Evolutionary conservation across 257 asterid genomes (phyloP), one percentile per base, ranked within the genome.

Genomic region (Salvia rosmarinus): DNA sequence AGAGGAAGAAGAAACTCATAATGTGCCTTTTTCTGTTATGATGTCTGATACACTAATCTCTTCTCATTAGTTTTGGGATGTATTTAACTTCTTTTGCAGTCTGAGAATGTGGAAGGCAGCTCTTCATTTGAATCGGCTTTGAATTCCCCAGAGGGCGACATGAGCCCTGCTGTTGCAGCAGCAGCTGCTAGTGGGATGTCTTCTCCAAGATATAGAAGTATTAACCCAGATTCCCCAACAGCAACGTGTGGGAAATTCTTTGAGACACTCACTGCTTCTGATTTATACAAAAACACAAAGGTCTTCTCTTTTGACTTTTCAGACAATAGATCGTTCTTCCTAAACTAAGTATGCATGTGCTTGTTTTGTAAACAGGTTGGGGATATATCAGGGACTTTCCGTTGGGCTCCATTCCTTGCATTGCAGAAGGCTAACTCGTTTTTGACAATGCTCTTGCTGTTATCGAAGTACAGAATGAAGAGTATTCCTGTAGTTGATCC

Each of bases 391-490:
- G 99, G 98, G 74, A 85, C 94, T 39, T 95, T 95, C 67, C 97
- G 99, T 34, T 95, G 98, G 99, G 99, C 99, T 37, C 99, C 99
- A 1, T 95, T 91, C 82, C 96, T 91, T 4, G 99, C 99, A 1
- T 74, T 95, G 86, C 99, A 95, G 85, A 86, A 84, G 40, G 76
- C 96, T 0, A 95, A 95, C 90, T 95, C 99, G 2, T 91, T 95
- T 73, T 75, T 95, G 76, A 95, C 99, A 6, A 91, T 95, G 99
- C 99, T 95, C 56, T 84, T 95, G 52, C 84, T 95, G 66, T 86
- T 95, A 50, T 95, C 99, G 6, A 89, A 87, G 49, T 95, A 91
- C 82, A 85, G 95, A 84, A 95, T 95, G 99, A 95, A 95, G 86
- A 91, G 99, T 73, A 51, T 95, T 32, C 98, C 98, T 6, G 97